Base-by-base conservation (phyloP, 2,329 filamentous ascomycete species). In the Colletotrichum sp. region DNA sequence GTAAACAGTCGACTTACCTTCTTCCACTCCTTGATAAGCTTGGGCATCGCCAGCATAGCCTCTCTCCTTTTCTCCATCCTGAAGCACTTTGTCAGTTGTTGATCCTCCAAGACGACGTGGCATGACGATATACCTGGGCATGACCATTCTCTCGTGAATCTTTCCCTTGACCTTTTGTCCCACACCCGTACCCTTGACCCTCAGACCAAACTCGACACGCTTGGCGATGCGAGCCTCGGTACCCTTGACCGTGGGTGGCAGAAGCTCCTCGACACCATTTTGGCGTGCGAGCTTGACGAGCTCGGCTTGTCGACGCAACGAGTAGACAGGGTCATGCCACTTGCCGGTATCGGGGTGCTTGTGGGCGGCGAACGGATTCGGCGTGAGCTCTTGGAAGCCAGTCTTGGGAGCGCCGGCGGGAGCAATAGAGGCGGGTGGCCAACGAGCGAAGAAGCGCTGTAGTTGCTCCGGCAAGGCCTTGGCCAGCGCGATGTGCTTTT, bases 161-260 rank as follows among this genome's bases (percentile, higher is more conserved):
- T 98, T 96, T 85, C 97, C 97, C 93, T 99, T 99, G 84, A 98
- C 96, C 86, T 91, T 93, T 87, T 98, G 93, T 74, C 96, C 96
- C 79, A 95, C 93, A 89, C 97, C 96, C 2, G 96, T 99, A 81
- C 96, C 96, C 91, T 96, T 96, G 75, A 98, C 94, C 78, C 93
- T 90, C 84, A 98, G 84, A 66, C 96, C 96, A 78, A 93, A 90
- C 88, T 98, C 94, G 75, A 95, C 91, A 74, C 95, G 89, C 84
- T 92, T 91, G 81, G 92, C 90, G 81, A 96, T 90, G 84, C 90
- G 92, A 83, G 91, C 90, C 79, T 93, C 93, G 3, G 93, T 93
- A 80, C 93, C 92, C 90, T 98, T 98, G 75, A 88, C 88, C 13
- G 94, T 94, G 80, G 90, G 91, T 1, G 96, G 96, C 76, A 98